Conservation (phyloP, 2,329 filamentous ascomycete genomes). For the Penicillium sp. region DNA sequence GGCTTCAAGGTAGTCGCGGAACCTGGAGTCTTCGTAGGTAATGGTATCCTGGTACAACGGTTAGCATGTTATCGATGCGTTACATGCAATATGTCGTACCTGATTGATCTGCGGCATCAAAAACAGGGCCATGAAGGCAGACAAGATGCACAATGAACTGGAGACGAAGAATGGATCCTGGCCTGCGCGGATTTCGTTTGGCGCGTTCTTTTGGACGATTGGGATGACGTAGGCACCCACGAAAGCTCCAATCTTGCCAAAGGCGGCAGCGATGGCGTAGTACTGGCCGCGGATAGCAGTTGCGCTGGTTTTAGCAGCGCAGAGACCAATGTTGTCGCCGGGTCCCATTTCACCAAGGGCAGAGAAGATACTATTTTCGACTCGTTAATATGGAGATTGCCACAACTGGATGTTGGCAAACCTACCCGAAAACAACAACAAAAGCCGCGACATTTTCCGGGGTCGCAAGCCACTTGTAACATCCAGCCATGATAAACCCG, state of each 20-base stretch:
- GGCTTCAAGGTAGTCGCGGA: conserved; percentile 66
- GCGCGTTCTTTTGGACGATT: conserved; percentile 59
- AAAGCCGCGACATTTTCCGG: conserved; percentile 68
- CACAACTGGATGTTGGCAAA: not conserved
- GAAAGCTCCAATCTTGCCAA: conserved; percentile 61
- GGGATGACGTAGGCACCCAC: conserved; percentile 80
- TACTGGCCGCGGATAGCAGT: conserved; percentile 81
- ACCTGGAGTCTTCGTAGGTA: conserved; percentile 68
- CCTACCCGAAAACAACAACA: conserved; percentile 67
- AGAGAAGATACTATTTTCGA: conserved; percentile 58
- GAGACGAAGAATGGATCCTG: conserved; percentile 92
- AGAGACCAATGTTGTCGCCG: conserved; percentile 84
- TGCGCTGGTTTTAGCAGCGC: conserved; percentile 82
- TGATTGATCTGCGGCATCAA: conserved; percentile 69
- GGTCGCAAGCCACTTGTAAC: conserved; percentile 66
- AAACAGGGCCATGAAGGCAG: conserved; percentile 63
- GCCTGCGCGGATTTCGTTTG: conserved; percentile 55
- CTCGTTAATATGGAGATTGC: not conserved
- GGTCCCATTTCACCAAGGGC: conserved; percentile 77
- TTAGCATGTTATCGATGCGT: not conserved
- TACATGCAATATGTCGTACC: conserved; percentile 25
- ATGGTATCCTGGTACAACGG: conserved; percentile 69
- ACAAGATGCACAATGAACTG: conserved; percentile 70
- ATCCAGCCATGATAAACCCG: conserved; percentile 84
- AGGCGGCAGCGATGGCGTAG: conserved; percentile 52